Evolutionary conservation across 768 basidiomycete species (phyloP).

Genomic region (Guyanaporus albipodus): DNA sequence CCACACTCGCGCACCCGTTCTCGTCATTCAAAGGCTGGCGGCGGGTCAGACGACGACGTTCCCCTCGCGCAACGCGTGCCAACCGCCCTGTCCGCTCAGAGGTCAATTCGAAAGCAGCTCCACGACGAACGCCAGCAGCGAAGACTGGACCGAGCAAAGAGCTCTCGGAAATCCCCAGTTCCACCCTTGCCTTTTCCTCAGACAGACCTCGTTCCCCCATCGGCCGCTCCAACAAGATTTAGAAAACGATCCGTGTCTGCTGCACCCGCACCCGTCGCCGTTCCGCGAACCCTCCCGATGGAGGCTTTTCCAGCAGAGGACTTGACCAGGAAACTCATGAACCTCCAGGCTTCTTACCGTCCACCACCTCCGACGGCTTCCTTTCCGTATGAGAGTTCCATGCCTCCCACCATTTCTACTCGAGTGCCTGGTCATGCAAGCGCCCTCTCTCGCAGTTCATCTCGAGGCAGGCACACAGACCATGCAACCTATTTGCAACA

Average conservation of each 20-base stretch:
- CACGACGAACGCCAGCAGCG: conserved; percentile 63
- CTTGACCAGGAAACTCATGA: conserved; percentile 53
- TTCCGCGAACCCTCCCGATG: conserved; percentile 33
- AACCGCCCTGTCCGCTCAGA: conserved; percentile 77
- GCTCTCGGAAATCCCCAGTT: conserved; percentile 18
- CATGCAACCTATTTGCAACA: conserved; percentile 17
- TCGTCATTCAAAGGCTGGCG: conserved; percentile 20
- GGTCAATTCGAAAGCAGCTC: conserved; percentile 69
- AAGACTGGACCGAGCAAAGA: conserved; percentile 43
- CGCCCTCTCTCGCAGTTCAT: conserved; percentile 23
- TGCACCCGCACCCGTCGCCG: conserved; percentile 16
- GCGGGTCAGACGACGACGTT: conserved; percentile 67
- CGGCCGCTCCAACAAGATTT: conserved; percentile 35
- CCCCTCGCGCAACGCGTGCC: conserved; percentile 83
- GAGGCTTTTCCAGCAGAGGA: conserved; percentile 53
- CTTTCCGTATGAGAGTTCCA: conserved; percentile 9
- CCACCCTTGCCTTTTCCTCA: conserved; percentile 17
- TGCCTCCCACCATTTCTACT: conserved; percentile 7
- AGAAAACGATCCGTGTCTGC: conserved; percentile 32
- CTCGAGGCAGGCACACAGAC: conserved; percentile 15
- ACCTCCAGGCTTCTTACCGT: conserved; percentile 37
- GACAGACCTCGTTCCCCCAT: conserved; percentile 14
- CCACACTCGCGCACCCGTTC: conserved; percentile 21
- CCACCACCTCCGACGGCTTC: conserved; percentile 11
- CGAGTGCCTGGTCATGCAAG: conserved; percentile 5